Evolutionary conservation across 2,329 filamentous ascomycete species (phyloP).

Genomic region (Cercospora sp.): DNA sequence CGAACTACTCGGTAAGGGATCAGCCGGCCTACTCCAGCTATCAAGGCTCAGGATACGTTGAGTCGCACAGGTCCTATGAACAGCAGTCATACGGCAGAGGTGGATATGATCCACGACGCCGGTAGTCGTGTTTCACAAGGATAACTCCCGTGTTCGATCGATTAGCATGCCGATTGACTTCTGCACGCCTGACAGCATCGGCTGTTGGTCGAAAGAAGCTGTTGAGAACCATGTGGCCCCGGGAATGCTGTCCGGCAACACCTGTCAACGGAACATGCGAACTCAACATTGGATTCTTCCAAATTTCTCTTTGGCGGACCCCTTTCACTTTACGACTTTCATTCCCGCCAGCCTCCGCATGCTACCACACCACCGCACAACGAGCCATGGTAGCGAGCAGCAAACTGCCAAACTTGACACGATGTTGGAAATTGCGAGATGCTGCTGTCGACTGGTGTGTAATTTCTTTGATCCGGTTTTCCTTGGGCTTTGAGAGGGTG

Average conservation of each 20-base stretch:
- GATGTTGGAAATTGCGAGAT: neutral
- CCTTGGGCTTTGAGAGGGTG: neutral
- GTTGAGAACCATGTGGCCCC: neutral
- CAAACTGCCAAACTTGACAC: neutral
- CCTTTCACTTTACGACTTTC: neutral
- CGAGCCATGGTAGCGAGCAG: neutral
- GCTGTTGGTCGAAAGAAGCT: neutral
- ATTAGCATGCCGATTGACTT: neutral
- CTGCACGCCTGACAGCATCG: neutral
- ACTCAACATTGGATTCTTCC: neutral
- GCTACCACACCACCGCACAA: neutral
- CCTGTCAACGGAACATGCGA: neutral
- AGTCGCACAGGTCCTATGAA: too few species aligned
- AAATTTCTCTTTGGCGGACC: neutral
- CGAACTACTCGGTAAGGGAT: too few species aligned
- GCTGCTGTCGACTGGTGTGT: neutral
- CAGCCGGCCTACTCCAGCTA: too few species aligned
- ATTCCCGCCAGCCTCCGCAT: neutral
- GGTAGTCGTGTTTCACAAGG: neutral
- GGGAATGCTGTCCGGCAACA: neutral
- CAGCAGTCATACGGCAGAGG: neutral
- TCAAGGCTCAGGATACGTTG: too few species aligned
- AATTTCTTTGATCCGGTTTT: neutral
- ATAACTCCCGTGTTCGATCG: neutral
- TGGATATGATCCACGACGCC: neutral